Percentiles rank a stretch among this genome's conserved stretches.
phyloP scores from a whole-genome alignment of 2,329 filamentous ascomycete genomes.

The Talaromyces pinophilus region DNA sequence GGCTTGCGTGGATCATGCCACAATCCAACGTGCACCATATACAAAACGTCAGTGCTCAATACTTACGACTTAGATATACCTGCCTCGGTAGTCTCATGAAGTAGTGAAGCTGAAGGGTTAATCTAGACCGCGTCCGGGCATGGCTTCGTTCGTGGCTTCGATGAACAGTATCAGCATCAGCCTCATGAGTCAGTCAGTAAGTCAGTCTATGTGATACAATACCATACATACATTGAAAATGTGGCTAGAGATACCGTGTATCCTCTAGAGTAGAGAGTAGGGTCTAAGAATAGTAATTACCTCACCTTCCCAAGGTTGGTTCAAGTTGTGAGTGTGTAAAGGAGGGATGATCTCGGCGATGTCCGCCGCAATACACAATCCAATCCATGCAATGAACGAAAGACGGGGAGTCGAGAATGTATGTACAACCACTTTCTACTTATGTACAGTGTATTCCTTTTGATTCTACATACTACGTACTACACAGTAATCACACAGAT shows the following conservation, averaged over 20 bases:
- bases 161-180: not conserved
- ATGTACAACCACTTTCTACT: too few relatives aligned
- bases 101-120: not conserved
- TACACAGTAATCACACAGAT: not conserved
- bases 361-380: not conserved
- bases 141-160: not conserved
- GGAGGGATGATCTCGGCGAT: slow-evolving; percentile 15
- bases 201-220: not conserved
- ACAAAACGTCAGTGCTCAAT: not conserved
- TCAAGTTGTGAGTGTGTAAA: not conserved
- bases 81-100: not conserved
- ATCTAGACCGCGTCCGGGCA: not conserved
- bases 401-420: not conserved
- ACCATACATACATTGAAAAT: not conserved
- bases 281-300: slow-evolving; percentile 5
- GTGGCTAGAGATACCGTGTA: not conserved
- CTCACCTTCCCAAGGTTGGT: not conserved
- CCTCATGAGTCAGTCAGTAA: not conserved
- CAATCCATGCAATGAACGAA: not conserved
- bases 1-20: not conserved
- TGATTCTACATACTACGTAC: not conserved
- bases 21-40: not conserved
- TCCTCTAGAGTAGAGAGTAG: not conserved
- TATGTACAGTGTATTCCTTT: not conserved
- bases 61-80: not conserved